Conservation (phyloP, 352 stramenopile species). For the Elongisporangium undulatum region DNA sequence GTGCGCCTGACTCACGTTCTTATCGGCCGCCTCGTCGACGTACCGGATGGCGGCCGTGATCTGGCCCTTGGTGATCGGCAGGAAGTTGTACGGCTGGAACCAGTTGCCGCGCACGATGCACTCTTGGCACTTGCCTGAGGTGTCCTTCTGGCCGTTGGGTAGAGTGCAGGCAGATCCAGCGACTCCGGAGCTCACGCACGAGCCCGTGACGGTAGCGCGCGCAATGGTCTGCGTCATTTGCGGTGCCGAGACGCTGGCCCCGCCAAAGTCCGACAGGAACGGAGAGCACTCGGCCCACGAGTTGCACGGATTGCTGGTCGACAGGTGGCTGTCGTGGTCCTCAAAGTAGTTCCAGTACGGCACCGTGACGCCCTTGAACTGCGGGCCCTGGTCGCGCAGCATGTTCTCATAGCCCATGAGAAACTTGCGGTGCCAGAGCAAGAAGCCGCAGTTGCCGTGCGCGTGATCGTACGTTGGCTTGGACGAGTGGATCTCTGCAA, state of each 20-base stretch:
- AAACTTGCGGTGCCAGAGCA: conserved; percentile 66
- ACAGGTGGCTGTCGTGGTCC: conserved; percentile 48
- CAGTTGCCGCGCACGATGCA: conserved; percentile 38
- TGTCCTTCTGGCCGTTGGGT: neutral
- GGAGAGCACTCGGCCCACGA: conserved; percentile 35
- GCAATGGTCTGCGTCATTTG: neutral
- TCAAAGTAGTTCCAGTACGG: conserved; percentile 68
- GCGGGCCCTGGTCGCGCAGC: conserved; percentile 39
- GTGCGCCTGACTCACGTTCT: no score
- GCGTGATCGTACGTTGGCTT: conserved; percentile 24
- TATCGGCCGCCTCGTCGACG: no score
- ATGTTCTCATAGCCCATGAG: conserved; percentile 69
- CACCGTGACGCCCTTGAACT: conserved; percentile 44
- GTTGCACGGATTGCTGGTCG: conserved; percentile 25
- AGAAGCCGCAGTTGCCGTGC: conserved; percentile 39
- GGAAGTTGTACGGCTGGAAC: neutral
- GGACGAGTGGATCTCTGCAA: conserved; percentile 59
- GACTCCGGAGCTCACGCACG: conserved; percentile 25
- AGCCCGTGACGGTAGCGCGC: conserved; percentile 3
- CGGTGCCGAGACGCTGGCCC: conserved; percentile 26
- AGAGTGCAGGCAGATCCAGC: neutral
- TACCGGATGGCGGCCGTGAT: conserved; percentile 49
- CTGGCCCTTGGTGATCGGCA: conserved; percentile 30
- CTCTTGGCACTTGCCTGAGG: neutral
- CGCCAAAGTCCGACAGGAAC: conserved; percentile 53